Evolutionary conservation across 495 filamentous ascomycete species (phyloP).

Genomic region (Penicillium bialowiezense): DNA sequence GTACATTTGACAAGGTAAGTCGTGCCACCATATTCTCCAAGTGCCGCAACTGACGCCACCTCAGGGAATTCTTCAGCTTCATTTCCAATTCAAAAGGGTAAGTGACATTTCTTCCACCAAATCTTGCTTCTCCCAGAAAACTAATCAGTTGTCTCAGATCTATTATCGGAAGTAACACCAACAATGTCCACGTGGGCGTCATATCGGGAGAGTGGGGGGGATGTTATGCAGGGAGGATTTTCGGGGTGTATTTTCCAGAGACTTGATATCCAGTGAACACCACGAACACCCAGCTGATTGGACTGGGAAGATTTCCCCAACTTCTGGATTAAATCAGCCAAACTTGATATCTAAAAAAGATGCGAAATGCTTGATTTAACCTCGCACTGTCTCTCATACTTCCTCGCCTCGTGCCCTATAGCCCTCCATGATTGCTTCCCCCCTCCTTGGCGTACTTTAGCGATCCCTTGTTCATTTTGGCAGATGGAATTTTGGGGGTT

Average conservation of each 20-base stretch:
- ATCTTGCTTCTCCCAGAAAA: neutral
- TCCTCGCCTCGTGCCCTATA: neutral
- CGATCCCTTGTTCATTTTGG: neutral
- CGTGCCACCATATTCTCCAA: constrained; percentile 1
- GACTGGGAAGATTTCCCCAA: constrained; percentile 22
- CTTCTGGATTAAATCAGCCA: constrained; percentile 12
- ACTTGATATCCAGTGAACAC: constrained; percentile 13
- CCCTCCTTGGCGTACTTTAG: neutral
- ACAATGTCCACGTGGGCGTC: constrained; percentile 17
- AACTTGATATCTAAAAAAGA: constrained; percentile 9
- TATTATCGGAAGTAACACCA: constrained; percentile 36
- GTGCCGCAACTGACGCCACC: constrained; percentile 9
- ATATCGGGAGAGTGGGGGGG: constrained; percentile 16
- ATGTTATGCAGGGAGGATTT: constrained; percentile 14
- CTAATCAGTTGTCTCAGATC: constrained; percentile 29
- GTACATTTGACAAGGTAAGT: constrained; percentile 94
- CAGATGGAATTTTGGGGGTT: too few relatives aligned
- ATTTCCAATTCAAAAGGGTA: constrained; percentile 96
- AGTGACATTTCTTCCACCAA: constrained; percentile 13
- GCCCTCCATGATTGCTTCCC: neutral
- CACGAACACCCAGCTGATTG: constrained; percentile 10
- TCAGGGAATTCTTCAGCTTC: constrained; percentile 91
- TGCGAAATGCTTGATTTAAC: constrained; percentile 24
- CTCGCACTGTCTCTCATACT: neutral
- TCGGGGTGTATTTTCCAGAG: constrained; percentile 25